Evolutionary conservation across 805 yeast genomes (phyloP).

Genomic region (Cyberlindnera japonica): DNA sequence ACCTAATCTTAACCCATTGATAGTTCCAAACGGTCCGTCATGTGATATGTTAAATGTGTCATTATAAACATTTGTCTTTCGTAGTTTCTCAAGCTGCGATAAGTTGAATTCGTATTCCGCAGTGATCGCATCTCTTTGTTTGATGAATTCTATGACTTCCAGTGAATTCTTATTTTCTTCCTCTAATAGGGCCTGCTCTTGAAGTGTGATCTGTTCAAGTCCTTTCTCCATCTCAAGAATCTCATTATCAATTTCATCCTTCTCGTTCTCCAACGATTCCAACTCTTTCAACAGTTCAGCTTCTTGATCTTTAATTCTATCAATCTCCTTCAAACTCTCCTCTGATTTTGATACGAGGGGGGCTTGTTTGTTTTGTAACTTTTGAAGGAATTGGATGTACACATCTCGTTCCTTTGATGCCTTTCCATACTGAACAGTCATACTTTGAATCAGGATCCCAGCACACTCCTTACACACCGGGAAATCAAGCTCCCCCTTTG

Average conservation of each 20-base stretch:
- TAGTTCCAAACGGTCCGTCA: slow-evolving; percentile 82
- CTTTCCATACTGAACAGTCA: slow-evolving; percentile 68
- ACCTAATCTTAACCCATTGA: slow-evolving; percentile 84
- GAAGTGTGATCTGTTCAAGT: slow-evolving; percentile 41
- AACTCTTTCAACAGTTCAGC: slow-evolving; percentile 44
- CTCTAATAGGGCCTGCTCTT: slow-evolving; percentile 44
- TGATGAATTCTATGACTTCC: slow-evolving; percentile 45
- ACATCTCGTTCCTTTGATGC: slow-evolving; percentile 74
- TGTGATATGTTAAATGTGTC: slow-evolving; percentile 81
- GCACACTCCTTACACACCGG: slow-evolving; percentile 92
- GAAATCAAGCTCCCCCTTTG: slow-evolving; percentile 71
- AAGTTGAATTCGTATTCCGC: slow-evolving; percentile 59
- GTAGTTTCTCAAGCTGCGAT: slow-evolving; percentile 62
- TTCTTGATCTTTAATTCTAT: slow-evolving; percentile 36
- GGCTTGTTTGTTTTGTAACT: slow-evolving; percentile 55
- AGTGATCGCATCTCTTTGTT: slow-evolving; percentile 59
- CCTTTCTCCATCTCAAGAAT: slow-evolving; percentile 42
- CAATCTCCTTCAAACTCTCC: slow-evolving; percentile 23
- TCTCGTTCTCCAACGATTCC: slow-evolving; percentile 40
- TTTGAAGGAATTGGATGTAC: slow-evolving; percentile 68
- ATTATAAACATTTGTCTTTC: slow-evolving; percentile 77
- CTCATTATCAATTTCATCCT: slow-evolving; percentile 20
- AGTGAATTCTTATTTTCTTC: slow-evolving; percentile 54
- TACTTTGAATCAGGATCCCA: slow-evolving; percentile 53
- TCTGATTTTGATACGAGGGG: slow-evolving; percentile 31